Conservation (phyloP, 192 early-diverging fungal genomes). For the Oehlia diaphana region DNA sequence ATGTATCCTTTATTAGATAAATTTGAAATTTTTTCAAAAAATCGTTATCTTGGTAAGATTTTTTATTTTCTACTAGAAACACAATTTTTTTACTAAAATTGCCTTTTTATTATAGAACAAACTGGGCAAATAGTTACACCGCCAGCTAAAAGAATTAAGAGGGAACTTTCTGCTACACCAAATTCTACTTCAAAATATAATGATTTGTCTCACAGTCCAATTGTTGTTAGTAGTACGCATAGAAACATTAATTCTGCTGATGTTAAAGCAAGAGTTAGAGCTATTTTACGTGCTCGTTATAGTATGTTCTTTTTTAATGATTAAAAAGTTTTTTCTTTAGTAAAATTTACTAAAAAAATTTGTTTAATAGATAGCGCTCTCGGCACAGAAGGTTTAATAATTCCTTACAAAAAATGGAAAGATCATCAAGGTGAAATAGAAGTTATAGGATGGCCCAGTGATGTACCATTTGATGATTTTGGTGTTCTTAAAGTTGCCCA, state of each 20-base stretch:
- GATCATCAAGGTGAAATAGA: constrained; percentile 1
- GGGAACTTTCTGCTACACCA: neutral
- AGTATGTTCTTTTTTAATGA: neutral
- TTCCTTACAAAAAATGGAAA: neutral
- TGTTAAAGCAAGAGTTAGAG: neutral
- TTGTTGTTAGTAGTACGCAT: neutral
- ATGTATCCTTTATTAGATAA: neutral
- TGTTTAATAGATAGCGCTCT: neutral
- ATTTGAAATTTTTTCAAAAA: neutral
- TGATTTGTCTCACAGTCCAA: neutral
- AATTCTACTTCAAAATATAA: neutral
- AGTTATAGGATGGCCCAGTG: neutral
- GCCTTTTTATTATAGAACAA: neutral
- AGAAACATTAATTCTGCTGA: neutral
- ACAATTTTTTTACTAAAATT: neutral
- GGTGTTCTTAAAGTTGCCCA: neutral
- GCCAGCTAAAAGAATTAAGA: neutral
- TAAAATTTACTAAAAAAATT: neutral
- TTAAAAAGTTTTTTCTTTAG: neutral
- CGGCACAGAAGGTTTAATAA: neutral
- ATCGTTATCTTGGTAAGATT: neutral
- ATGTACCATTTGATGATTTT: constrained; percentile 1
- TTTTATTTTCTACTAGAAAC: neutral
- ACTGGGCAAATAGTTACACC: neutral
- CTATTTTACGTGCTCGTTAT: neutral